Evolutionary conservation across 148 eudicot species (phyloP).

Genomic region (Silene latifolia): DNA sequence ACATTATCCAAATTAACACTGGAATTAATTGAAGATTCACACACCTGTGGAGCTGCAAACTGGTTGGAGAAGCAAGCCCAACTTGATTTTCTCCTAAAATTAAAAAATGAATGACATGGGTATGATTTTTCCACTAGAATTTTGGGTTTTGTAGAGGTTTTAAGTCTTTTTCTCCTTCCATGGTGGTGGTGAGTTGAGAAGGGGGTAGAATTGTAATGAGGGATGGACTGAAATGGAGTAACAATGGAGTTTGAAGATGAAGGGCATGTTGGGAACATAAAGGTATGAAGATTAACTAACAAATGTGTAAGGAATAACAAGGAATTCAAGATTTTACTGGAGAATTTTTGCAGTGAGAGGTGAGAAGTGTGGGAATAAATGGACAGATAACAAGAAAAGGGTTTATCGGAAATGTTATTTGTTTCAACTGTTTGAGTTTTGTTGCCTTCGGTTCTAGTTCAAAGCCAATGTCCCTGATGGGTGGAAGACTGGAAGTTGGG

Average conservation of each 20-base stretch:
- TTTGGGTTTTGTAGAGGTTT: neutral
- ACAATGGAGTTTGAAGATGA: constrained; percentile 23
- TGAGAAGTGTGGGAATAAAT: constrained; percentile 6
- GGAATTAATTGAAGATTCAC: constrained; percentile 6
- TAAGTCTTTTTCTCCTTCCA: constrained; percentile 17
- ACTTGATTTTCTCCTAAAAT: constrained; percentile 12
- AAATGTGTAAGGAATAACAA: neutral
- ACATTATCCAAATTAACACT: neutral
- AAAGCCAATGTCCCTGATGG: no score
- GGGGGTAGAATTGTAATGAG: constrained; percentile 17
- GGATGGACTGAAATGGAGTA: constrained; percentile 20
- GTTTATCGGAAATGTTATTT: constrained; percentile 12
- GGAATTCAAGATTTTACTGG: constrained; percentile 20
- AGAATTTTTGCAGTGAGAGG: neutral
- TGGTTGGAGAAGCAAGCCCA: constrained; percentile 26
- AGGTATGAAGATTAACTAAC: neutral
- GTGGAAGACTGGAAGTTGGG: no score
- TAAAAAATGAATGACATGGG: constrained; percentile 12
- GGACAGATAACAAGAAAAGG: neutral
- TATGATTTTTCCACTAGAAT: constrained; percentile 1
- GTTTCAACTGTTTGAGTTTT: no score
- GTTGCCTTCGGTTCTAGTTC: no score
- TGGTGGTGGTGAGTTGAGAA: constrained; percentile 20
- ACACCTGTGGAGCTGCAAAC: constrained; percentile 12
- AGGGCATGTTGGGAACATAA: constrained; percentile 27